Base-by-base conservation (phyloP, 2,329 filamentous ascomycete species). In the Zarea fungicola region DNA sequence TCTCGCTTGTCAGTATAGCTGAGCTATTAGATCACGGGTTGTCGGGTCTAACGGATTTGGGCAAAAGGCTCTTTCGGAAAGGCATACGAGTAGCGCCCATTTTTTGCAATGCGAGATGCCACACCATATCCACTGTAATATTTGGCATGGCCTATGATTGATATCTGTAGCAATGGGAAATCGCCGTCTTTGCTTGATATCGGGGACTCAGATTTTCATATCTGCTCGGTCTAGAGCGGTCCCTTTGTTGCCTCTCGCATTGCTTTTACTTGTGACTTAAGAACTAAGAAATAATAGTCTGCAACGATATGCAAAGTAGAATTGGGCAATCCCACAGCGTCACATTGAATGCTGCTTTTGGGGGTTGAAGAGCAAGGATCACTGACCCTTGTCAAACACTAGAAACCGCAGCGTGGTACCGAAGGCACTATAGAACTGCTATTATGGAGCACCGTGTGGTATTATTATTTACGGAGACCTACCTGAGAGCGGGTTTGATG, bases 401-500 rank as follows among this genome's bases (percentile, higher is more conserved):
- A 26, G 7, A 34, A 34, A 34, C 31, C 6, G 31, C 16, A n/a
- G 11, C 13, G 31, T 34, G 10, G 32, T 22, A 11, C 10, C 26
- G 18, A 42, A 18, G 28, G 19, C 26, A 35, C 43, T 39, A 10
- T 22, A 46, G 43, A 46, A 39, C 25, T 32, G 23, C 16, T 28
- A n/a, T n/a, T n/a, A n/a, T n/a, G n/a, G n/a, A n/a, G n/a, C n/a
- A n/a, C n/a, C n/a, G 7, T 18, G 34, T 46, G 43, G 43, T 39
- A 42, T 46, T 23, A 46, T 46, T 46, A 46, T 37, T 31, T 31
- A 39, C 25, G 43, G 43, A 35, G 43, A 37, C 34, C 22, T 46
- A 39, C 34, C 34, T 46, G 34, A 32, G n/a, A n/a, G 43, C 43
- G 34, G 35, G 43, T 46, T 46, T 46, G 43, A 46, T 46, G 43